Conservation (phyloP, 2,329 filamentous ascomycete species). For the Amylocarpus encephaloides region DNA sequence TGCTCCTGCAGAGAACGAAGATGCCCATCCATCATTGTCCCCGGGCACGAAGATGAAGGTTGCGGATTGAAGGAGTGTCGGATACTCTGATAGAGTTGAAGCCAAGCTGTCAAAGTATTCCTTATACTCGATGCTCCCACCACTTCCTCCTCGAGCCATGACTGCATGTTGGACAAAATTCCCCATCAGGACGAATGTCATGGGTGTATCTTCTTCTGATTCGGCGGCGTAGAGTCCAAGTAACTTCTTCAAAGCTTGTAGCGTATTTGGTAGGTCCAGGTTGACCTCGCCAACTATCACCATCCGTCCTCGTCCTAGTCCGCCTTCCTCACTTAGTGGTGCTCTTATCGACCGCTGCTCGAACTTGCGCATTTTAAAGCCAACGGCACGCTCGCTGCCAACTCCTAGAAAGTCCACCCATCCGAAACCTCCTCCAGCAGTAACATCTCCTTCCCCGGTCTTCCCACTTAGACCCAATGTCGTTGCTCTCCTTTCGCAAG, state of each 20-base stretch:
- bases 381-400: constrained; percentile 80
- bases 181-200: constrained; percentile 77
- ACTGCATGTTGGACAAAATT: constrained; percentile 69
- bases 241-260: constrained; percentile 75
- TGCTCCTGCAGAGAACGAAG: constrained; percentile 72
- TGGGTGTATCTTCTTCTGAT: constrained; percentile 57
- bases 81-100: constrained; percentile 75
- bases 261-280: constrained; percentile 74
- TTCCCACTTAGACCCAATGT: constrained; percentile 66
- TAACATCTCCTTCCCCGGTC: constrained; percentile 46
- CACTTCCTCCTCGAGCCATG: constrained; percentile 61
- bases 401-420: constrained; percentile 96
- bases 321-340: constrained; percentile 19
- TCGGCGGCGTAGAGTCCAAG: constrained; percentile 66
- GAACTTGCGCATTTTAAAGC: constrained; percentile 74
- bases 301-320: constrained; percentile 45
- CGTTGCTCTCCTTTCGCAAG: constrained; percentile 74
- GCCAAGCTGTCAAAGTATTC: constrained; percentile 90
- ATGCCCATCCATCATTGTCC: constrained; percentile 96
- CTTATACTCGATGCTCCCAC: constrained; percentile 91
- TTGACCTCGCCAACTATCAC: constrained; percentile 82
- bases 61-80: constrained; percentile 66
- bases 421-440: constrained; percentile 76
- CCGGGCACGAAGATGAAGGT: constrained; percentile 92
- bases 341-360: constrained; percentile 60